Base-by-base conservation (phyloP, 2,329 filamentous ascomycete species). In the Phaeosphaeriaceae sp. region DNA sequence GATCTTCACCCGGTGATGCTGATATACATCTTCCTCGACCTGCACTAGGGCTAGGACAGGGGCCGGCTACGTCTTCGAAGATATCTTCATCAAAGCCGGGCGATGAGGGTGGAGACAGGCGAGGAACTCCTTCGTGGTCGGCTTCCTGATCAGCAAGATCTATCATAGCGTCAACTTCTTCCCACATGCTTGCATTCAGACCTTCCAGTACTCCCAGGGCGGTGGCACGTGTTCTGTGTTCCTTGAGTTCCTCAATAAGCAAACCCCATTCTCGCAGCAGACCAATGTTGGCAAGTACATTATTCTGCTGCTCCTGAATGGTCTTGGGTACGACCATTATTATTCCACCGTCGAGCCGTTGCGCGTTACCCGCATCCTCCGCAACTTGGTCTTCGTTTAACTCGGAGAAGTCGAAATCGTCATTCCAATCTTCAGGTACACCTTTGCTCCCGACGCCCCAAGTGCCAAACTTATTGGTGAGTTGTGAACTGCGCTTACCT, bases 361-460 rank as follows among this genome's bases (percentile, higher is more conserved):
- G 74, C 28, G 75, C 74, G 18, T 72, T 68, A 18, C 61, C 60
- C 26, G 67, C 57, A 18, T 64, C 70, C 28, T 67, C 64, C 21
- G 62, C 60, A 11, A 52, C 54, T 28, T 64, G 56, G 15, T 68
- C 62, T 35, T 81, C 78, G 20, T 77, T 73, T 11, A 74, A 67
- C 39, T 85, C 82, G 17, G 82, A 81, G 67, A 93, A 92, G 52
- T 93, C 89, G 61, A 95, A 94, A 69, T 95, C 90, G 56, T 92
- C 89, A 61, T 93, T 90, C 90, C 90, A 95, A 65, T 94, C 90
- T 68, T 95, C 90, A 53, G 87, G 92, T 9, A 87, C 86, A 13
- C 84, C 87, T 71, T 92, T 92, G 54, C 84, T 87, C n/a, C 87
- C 85, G 34, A 91, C 76, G 2, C 88, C 89, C 89, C 89, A 93